Evolutionary conservation across 768 basidiomycete genomes (phyloP), one percentile per base, ranked within the genome.

Genomic region (Russula sp.): DNA sequence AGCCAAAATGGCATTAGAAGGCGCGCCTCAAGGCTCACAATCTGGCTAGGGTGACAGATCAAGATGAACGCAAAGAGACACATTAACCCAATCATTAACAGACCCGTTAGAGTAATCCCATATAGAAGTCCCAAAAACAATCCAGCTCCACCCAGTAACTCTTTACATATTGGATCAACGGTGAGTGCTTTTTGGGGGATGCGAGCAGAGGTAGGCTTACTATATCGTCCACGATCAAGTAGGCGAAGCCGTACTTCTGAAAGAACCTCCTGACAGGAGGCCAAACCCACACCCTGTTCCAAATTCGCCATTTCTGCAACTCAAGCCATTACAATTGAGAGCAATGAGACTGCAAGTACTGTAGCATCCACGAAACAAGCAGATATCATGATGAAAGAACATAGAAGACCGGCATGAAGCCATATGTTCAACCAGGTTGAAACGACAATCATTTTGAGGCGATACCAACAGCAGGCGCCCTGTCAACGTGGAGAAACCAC

Each of bases 401-500:
- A 13, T 22, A 22, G 7, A 32, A 27, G 27, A 27, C 27, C 27
- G 2, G 27, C 27, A 27, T 27, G 27, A 27, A 27, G 2, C 27
- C 27, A 27, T 27, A 27, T 27, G 27, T 27, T 27, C 3, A 27
- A 27, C 27, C 27, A 27, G 27, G 27, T 27, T 27, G 27, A 27
- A 3, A 27, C 2, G 27, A 27, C 27, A 61, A 39, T n/a, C 37
- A 48, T 2, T 55, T 49, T 14, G 22, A 14, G 13, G 20, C 14
- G 22, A 45, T 42, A 7, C 35, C 45, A 16, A 61, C 20, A 2
- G 10, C 60, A 11, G 60, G 60, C 1, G 60, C 53, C 44, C 27
- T 32, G 13, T 61, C 60, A 20, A 49, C 35, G 2, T 61, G 54
- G 47, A 55, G 54, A 32, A 61, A 49, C 60, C 60, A 61, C 47